A percentile compares a stretch with the other conserved stretches of the same genome.
Conservation (phyloP, 2,329 filamentous ascomycete genomes). For the Trichoderma pleuroti region DNA sequence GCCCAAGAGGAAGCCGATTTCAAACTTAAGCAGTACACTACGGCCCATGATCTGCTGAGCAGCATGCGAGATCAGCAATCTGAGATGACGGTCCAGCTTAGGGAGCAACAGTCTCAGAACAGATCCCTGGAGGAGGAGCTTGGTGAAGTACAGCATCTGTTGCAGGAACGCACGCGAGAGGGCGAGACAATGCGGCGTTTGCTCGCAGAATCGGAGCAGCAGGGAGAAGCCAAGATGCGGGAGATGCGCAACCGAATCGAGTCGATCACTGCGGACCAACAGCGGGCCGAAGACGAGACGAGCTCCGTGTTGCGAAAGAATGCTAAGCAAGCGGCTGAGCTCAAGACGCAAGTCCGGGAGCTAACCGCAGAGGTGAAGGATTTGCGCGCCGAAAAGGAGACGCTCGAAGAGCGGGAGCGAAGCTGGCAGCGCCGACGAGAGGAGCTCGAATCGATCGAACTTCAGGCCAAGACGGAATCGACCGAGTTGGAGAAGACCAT, state of each 20-base stretch:
- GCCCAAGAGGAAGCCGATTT: slow-evolving; percentile 78
- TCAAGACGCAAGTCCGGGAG: slow-evolving; percentile 74
- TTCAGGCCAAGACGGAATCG: slow-evolving; percentile 68
- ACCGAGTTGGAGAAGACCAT: slow-evolving; percentile 74
- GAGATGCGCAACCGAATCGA: slow-evolving; percentile 91
- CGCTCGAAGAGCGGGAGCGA: slow-evolving; percentile 68
- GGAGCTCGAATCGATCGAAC: slow-evolving; percentile 69
- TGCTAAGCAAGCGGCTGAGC: slow-evolving; percentile 80
- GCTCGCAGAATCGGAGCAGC: slow-evolving; percentile 78
- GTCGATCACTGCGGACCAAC: slow-evolving; percentile 85
- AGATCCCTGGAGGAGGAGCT: slow-evolving; percentile 92
- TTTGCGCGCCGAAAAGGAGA: slow-evolving; percentile 71
- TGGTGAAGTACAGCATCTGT: slow-evolving; percentile 77
- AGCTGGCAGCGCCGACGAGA: slow-evolving; percentile 72
- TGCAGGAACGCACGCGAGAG: slow-evolving; percentile 85
- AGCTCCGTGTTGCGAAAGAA: slow-evolving; percentile 71
- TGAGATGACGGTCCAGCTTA: slow-evolving; percentile 86
- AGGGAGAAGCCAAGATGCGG: slow-evolving; percentile 74
- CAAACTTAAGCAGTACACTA: slow-evolving; percentile 80
- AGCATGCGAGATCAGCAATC: slow-evolving; percentile 91
- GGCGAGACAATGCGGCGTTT: slow-evolving; percentile 91
- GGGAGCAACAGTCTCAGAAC: slow-evolving; percentile 76
- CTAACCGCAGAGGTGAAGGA: slow-evolving; percentile 72
- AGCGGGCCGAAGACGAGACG: slow-evolving; percentile 87
- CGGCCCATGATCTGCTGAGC: slow-evolving; percentile 77